Conservation (phyloP, 345 rosid species). For the Camelina sativa region DNA sequence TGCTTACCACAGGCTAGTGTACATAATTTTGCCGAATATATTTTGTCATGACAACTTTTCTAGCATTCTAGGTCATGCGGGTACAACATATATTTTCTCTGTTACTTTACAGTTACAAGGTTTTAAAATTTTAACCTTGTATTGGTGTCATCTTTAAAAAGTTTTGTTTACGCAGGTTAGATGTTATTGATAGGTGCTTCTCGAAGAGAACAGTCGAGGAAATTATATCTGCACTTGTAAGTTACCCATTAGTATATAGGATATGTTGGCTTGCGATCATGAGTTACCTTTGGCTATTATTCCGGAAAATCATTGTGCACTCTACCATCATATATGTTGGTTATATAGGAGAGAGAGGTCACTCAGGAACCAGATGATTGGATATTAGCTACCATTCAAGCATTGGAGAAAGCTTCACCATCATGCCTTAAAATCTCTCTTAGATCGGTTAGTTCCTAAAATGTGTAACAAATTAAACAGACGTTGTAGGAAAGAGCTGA, state of each 20-base stretch:
- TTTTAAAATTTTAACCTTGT: neutral
- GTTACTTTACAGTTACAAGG: neutral
- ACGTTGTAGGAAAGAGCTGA: conserved; percentile 5
- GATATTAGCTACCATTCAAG: conserved; percentile 54
- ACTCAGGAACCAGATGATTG: conserved; percentile 49
- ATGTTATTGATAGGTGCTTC: conserved; percentile 70
- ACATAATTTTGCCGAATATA: neutral
- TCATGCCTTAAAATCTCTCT: conserved; percentile 82
- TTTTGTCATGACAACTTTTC: conserved; percentile 18
- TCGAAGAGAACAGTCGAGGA: conserved; percentile 67
- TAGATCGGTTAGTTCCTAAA: conserved; percentile 56
- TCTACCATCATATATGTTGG: conserved; percentile 3
- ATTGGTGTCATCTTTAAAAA: conserved; percentile 1
- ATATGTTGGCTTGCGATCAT: neutral
- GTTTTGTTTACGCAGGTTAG: conserved; percentile 44
- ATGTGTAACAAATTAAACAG: neutral
- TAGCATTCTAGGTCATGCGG: conserved; percentile 6
- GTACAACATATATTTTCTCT: neutral
- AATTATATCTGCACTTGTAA: conserved; percentile 76
- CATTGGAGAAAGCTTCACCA: conserved; percentile 77
- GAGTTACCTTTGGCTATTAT: neutral
- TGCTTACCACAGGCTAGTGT: conserved; percentile 56
- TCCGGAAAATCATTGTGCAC: neutral
- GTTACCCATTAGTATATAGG: conserved; percentile 12
- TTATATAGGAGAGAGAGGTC: conserved; percentile 59